These are phyloP conservation scores for Puccinia brachypodii DNA, from an alignment of 1,284 basidiomycete genomes.

Conservation along the genomic window DNA sequence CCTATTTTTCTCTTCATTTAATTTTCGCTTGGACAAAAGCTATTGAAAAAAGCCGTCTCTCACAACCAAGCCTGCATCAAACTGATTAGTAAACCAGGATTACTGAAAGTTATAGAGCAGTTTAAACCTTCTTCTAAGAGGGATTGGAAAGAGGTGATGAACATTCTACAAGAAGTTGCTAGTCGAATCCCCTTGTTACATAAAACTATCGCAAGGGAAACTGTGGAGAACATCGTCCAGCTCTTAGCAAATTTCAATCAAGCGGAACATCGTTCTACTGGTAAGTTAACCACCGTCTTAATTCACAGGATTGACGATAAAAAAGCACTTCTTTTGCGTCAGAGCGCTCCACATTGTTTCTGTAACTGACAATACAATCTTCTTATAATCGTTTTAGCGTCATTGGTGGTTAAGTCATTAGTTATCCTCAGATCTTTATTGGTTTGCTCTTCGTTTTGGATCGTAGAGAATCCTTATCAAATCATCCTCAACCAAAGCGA, in stretches of 20 bases:
- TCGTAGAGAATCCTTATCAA: not conserved
- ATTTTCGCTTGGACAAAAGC: not conserved
- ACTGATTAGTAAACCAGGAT: constrained; percentile 30
- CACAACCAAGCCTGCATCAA: constrained; percentile 42
- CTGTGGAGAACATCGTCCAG: constrained; percentile 22
- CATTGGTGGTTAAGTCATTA: not conserved
- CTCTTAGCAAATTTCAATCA: constrained; percentile 4
- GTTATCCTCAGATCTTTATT: constrained; percentile 5
- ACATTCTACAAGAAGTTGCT: constrained; percentile 23
- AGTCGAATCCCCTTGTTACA: constrained; percentile 24
- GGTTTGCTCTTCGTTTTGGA: constrained; percentile 19
- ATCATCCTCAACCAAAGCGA: not conserved
- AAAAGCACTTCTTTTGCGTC: not conserved
- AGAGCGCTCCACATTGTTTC: not conserved
- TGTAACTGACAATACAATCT: not conserved
- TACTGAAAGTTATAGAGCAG: constrained; percentile 32
- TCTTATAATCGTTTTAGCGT: not conserved
- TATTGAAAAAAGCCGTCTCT: constrained; percentile 27
- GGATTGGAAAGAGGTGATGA: constrained; percentile 17
- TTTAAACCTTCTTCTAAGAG: constrained; percentile 16
- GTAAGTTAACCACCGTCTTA: not conserved
- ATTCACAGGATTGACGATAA: not conserved
- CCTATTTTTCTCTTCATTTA: not conserved
- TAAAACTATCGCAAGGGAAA: constrained; percentile 5
- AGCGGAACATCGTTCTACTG: not conserved